Conservation (phyloP, 78 protist species). For the Dictyostelium citrinum region DNA sequence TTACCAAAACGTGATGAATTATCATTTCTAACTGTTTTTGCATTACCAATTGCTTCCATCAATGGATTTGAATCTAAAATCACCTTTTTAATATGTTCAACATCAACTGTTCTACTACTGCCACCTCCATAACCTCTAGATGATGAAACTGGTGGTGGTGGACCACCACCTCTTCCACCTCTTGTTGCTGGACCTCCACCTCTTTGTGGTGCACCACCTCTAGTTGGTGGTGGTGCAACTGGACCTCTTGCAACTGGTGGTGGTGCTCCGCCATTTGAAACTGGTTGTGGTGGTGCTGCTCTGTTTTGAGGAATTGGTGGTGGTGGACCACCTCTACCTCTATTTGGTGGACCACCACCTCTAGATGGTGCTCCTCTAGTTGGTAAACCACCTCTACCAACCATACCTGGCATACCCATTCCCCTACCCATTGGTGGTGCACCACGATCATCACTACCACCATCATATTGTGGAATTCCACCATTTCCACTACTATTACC, state of each 20-base stretch:
- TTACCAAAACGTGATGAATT: conserved; percentile 94
- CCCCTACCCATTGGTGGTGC: conserved; percentile 54
- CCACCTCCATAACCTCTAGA: conserved; percentile 5
- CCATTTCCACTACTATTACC: background rate
- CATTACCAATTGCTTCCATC: conserved; percentile 97
- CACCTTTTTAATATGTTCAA: conserved; percentile 66
- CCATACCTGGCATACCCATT: conserved; percentile 16
- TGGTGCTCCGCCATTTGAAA: background rate
- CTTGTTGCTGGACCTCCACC: conserved; percentile 15
- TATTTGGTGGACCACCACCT: conserved; percentile 21
- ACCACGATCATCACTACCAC: conserved; percentile 40
- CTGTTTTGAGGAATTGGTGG: background rate
- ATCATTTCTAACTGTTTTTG: conserved; percentile 94
- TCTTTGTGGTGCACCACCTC: conserved; percentile 39
- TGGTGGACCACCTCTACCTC: conserved; percentile 55
- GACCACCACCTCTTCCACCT: conserved; percentile 54
- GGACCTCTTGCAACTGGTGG: conserved; percentile 9
- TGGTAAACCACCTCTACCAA: conserved; percentile 28
- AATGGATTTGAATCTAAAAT: conserved; percentile 89
- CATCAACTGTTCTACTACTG: conserved; percentile 1
- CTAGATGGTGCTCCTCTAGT: conserved; percentile 18
- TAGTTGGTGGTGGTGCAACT: conserved; percentile 22
- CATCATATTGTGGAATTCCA: conserved; percentile 56
- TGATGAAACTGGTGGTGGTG: background rate
- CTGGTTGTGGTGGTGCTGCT: conserved; percentile 54